Base-by-base conservation (phyloP, 345 rosid species). In the Mercurialis annua region DNA sequence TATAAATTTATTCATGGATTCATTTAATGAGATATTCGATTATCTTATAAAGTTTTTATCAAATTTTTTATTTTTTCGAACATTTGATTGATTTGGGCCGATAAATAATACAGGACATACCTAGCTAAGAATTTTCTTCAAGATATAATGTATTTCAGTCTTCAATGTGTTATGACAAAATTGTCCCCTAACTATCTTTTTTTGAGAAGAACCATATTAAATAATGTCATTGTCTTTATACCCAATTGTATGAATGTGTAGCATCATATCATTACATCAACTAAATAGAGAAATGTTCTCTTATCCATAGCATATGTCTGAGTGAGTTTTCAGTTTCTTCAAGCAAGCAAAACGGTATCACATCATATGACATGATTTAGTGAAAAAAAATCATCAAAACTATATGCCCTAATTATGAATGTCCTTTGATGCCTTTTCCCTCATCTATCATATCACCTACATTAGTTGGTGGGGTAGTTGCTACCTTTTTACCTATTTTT, bases 211-310 rank as follows among this genome's bases (percentile, higher is more conserved):
- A n/a, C n/a, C n/a, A n/a, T n/a, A n/a, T n/a, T n/a, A n/a, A n/a
- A n/a, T n/a, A n/a, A n/a, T n/a, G n/a, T n/a, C n/a, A n/a, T n/a
- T n/a, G n/a, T n/a, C n/a, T n/a, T n/a, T n/a, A n/a, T n/a, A 3
- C 40, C 21, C 56, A 20, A 27, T 44, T 20, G 34, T 64, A 3
- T 57, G 31, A 21, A 31, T 52, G 68, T 20, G 67, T 11, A 38
- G 24, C 63, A 70, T 79, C 74, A 82, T 75, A 77, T 77, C 80
- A 64, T 72, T 79, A 51, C 77, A 74, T 77, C 80, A 64, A 50
- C 51, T 11, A 49, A 60, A 62, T 33, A 79, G 59, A 30, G n/a
- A 29, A 70, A 65, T 33, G 44, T 44, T 49, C 20, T 57, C 52
- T 54, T 51, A 44, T 58, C 26, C 31, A 62, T 14, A 65, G 62